Evolutionary conservation across 805 yeast genomes (phyloP).

Genomic region (Candida wancherniae): DNA sequence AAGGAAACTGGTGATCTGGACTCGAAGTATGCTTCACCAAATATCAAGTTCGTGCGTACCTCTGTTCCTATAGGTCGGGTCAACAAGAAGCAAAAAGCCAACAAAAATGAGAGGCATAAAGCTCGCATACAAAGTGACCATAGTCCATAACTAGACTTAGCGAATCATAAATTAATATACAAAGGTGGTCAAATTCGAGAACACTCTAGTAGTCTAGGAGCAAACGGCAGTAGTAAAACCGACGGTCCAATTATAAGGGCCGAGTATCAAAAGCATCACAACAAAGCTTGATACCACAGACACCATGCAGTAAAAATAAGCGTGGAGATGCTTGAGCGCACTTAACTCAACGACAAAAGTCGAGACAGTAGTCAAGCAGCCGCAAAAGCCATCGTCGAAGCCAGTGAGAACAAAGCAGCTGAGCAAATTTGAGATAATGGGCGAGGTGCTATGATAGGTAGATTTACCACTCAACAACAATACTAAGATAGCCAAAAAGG

Average conservation of each 20-base stretch:
- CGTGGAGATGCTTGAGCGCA: slow-evolving; percentile 23
- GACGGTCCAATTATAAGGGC: slow-evolving; percentile 66
- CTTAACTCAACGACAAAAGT: slow-evolving; percentile 70
- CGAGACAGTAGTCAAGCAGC: slow-evolving; percentile 68
- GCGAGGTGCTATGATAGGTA: slow-evolving; percentile 11
- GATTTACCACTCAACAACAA: slow-evolving; percentile 43
- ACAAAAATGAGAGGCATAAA: too few relatives aligned
- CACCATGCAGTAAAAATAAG: slow-evolving; percentile 47
- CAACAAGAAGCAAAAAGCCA: not conserved
- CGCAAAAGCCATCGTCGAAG: slow-evolving; percentile 63
- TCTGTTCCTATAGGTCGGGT: slow-evolving; percentile 10
- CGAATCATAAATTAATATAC: too few relatives aligned
- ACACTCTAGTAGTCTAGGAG: too few relatives aligned
- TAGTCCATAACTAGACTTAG: too few relatives aligned
- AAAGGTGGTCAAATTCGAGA: too few relatives aligned
- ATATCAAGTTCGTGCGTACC: slow-evolving; percentile 12
- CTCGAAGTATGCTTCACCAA: slow-evolving; percentile 7
- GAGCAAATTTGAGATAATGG: slow-evolving; percentile 26
- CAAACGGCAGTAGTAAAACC: slow-evolving; percentile 33
- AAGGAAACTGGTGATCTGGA: slow-evolving; percentile 8
- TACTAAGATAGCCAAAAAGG: slow-evolving; percentile 40
- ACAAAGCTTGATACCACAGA: slow-evolving; percentile 47
- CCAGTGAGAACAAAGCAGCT: slow-evolving; percentile 53
- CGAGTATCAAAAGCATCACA: slow-evolving; percentile 55
- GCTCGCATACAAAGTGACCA: too few relatives aligned